Evolutionary conservation across 306 rosid species (phyloP), one percentile per base, ranked within the genome.

Genomic region (Cucurbita argyrosperma): DNA sequence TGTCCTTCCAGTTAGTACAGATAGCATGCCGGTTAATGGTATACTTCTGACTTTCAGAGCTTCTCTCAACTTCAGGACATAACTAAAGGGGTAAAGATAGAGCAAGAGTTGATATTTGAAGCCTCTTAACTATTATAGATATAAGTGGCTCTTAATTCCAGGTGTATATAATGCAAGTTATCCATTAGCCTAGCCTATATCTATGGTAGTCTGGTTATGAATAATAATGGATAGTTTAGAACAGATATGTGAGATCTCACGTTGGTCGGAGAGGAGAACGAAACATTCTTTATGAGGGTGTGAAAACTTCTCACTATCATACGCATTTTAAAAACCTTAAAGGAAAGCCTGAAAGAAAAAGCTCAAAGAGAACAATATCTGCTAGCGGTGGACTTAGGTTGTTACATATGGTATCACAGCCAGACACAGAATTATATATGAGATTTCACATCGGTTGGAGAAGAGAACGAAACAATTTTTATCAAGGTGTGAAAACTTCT

Each of bases 1-100:
- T 53, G 50, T 88, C 5, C 78, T 51, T 26, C 46, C 73, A 57
- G 75, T 80, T 66, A n/a, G 46, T 43, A 69, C 69, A 16, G 62
- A 57, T 39, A 76, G 76, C 61, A 13, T 19, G 19, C 76, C 18
- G 43, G 83, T 73, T 38, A 84, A 74, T 26, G 26, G 26, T 26
- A 26, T 26, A 26, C 2, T 26, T 26, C 26, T 26, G 45, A 74
- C 77, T 74, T 10, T 13, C 12, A 9, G 12, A 74, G 54, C 43
- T 74, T 16, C 43, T 59, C 5, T 40, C 19, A 55, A 73, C 77
- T 14, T 74, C 3, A 5, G 57, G 30, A 15, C 57, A 47, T 67
- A 46, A 30, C 23, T 8, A 68, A 16, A 50, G 54, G 18, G 54
- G 54, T 14, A n/a, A 13, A 18, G 45, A 30, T 26, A 26, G 23